These are phyloP conservation scores for Mycena chlorophos DNA, from an alignment of 768 basidiomycete genomes.

Conservation along the genomic window DNA sequence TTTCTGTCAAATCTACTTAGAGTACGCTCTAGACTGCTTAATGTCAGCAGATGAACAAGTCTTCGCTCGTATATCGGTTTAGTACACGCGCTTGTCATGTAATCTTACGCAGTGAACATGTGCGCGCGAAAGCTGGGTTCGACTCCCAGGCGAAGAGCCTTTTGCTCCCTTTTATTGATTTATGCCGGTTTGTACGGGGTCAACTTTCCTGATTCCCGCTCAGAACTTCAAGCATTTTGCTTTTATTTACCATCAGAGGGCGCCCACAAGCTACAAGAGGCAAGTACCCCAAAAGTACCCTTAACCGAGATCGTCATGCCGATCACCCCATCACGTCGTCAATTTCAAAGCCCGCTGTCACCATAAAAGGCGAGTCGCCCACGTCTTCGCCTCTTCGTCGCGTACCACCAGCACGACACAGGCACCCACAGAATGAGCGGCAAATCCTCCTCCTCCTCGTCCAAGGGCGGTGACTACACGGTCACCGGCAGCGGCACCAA, in stretches of 20 bases:
- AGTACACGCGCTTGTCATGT: constrained; percentile 51
- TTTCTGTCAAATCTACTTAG: no score
- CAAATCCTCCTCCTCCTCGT: background rate
- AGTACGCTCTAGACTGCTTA: no score
- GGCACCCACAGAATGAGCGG: background rate
- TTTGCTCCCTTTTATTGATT: background rate
- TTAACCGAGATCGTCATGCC: no score
- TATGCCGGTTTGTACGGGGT: no score
- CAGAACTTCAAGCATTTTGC: no score
- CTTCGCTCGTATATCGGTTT: constrained; percentile 46
- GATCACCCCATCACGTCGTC: background rate
- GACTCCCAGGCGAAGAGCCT: constrained; percentile 31
- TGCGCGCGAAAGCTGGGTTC: constrained; percentile 33
- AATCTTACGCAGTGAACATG: background rate
- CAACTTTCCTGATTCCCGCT: no score
- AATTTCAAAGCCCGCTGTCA: background rate
- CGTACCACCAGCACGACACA: background rate
- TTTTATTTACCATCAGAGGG: no score
- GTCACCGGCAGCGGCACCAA: constrained; percentile 48
- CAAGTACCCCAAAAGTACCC: no score
- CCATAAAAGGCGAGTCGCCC: background rate
- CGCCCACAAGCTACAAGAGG: no score
- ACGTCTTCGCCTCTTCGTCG: background rate
- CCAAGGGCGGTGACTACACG: constrained; percentile 5
- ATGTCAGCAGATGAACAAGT: no score